Evolutionary conservation across 768 basidiomycete genomes (phyloP).

Genomic region (Exsudoporus frostii): DNA sequence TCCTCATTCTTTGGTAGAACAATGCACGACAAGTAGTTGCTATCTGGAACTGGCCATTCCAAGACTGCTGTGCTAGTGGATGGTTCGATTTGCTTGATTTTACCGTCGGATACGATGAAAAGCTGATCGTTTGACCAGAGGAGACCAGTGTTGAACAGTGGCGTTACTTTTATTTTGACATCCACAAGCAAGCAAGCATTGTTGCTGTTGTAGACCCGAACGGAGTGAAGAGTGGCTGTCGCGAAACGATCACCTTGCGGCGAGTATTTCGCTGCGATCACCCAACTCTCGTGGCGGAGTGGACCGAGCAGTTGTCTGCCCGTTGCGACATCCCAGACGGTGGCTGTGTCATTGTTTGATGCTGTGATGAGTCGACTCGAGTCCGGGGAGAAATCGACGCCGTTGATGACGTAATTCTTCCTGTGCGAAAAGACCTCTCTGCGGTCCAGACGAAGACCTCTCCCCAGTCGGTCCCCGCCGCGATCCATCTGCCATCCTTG

Average conservation of each 20-base stretch:
- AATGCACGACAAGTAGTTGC: not conserved
- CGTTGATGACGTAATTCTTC: not conserved
- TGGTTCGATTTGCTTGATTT: not conserved
- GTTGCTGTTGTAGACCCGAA: not conserved
- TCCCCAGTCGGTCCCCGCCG: not conserved
- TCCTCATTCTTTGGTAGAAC: not conserved
- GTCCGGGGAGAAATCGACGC: not conserved
- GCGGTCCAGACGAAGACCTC: not conserved
- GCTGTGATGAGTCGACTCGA: not conserved
- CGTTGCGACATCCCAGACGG: not conserved
- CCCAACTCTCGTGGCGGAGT: not conserved
- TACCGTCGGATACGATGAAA: not conserved
- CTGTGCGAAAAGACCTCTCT: not conserved
- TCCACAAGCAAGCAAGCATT: not conserved
- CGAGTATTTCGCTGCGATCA: not conserved
- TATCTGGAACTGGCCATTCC: not conserved
- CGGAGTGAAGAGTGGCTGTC: not conserved
- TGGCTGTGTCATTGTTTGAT: not conserved
- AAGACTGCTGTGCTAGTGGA: not conserved
- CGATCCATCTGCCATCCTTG: not conserved
- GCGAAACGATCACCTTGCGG: not conserved
- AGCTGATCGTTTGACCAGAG: not conserved
- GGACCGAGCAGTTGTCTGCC: not conserved
- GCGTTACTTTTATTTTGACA: not conserved
- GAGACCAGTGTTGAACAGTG: not conserved